Evolutionary conservation across 2,329 filamentous ascomycete genomes (phyloP).

Genomic region (Sporothrix dimorphospora): DNA sequence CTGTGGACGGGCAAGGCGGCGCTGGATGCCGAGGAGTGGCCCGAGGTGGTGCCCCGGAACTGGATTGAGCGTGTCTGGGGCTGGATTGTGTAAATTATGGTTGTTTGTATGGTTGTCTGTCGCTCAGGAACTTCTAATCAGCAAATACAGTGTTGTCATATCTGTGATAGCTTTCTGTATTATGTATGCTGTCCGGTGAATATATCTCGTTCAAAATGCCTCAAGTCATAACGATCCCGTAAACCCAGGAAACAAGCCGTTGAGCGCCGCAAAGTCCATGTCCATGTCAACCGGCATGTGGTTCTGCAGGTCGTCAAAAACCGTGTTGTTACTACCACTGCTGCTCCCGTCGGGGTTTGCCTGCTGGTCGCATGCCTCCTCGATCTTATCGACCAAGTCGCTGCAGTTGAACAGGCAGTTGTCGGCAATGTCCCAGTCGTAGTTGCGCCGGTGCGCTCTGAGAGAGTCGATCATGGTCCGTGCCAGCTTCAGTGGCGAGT

Average conservation of each 20-base stretch:
- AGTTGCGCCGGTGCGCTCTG: background rate
- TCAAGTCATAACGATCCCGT: background rate
- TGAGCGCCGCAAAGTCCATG: background rate
- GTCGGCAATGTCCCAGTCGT: constrained; percentile 14
- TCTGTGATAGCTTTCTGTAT: too few relatives aligned
- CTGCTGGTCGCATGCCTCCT: constrained; percentile 7
- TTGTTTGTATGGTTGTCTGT: too few relatives aligned
- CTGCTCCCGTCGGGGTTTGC: background rate
- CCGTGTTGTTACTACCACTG: background rate
- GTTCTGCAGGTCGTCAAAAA: background rate
- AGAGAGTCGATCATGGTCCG: background rate
- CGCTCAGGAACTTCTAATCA: too few relatives aligned
- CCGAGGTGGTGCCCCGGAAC: constrained; percentile 53
- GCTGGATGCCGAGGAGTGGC: constrained; percentile 49
- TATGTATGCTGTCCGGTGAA: background rate
- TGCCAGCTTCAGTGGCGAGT: background rate
- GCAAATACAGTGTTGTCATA: too few relatives aligned
- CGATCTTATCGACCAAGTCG: constrained; percentile 20
- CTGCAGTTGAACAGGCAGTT: constrained; percentile 21
- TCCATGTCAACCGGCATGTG: background rate
- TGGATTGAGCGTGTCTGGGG: constrained; percentile 57
- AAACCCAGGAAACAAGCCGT: background rate
- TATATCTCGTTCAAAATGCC: background rate
- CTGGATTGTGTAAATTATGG: too few relatives aligned
- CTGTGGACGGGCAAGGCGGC: constrained; percentile 64